These are phyloP conservation scores for Carex kokanica DNA, from an alignment of 176 grass and related monocot genomes.

Conservation along the genomic window DNA sequence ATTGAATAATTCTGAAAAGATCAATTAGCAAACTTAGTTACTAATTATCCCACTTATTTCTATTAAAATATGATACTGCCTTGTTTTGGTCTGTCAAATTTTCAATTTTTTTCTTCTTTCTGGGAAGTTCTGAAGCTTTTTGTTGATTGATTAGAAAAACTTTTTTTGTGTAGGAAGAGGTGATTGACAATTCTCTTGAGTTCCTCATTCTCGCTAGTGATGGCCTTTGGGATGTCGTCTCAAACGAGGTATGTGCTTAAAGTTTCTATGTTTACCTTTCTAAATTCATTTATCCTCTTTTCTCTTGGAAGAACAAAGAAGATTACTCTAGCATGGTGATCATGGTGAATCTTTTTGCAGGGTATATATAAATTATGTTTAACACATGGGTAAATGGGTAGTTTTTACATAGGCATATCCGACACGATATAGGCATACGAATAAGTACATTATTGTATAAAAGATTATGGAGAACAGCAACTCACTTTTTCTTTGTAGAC, in stretches of 20 bases:
- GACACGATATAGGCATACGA: neutral
- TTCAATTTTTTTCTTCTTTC: neutral
- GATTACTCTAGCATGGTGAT: neutral
- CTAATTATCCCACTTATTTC: conserved; percentile 3
- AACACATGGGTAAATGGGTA: neutral
- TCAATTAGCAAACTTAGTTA: neutral
- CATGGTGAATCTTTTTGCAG: neutral
- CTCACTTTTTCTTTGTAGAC: too few relatives aligned
- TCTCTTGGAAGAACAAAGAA: neutral
- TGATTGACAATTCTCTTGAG: conserved; percentile 62
- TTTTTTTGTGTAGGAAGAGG: conserved; percentile 60
- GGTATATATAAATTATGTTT: neutral
- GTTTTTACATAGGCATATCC: neutral
- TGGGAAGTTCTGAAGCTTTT: neutral
- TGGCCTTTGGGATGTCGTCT: conserved; percentile 94
- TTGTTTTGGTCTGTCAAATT: conserved; percentile 10
- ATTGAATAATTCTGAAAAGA: neutral
- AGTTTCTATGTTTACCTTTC: neutral
- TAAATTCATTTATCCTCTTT: neutral
- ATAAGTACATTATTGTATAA: neutral
- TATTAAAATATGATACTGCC: conserved; percentile 19
- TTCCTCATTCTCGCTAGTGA: conserved; percentile 94
- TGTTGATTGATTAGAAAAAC: neutral
- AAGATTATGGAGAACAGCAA: too few relatives aligned
- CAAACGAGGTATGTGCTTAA: conserved; percentile 47